Evolutionary conservation across 768 basidiomycete genomes (phyloP).

Genomic region (Termitomyces heimii): DNA sequence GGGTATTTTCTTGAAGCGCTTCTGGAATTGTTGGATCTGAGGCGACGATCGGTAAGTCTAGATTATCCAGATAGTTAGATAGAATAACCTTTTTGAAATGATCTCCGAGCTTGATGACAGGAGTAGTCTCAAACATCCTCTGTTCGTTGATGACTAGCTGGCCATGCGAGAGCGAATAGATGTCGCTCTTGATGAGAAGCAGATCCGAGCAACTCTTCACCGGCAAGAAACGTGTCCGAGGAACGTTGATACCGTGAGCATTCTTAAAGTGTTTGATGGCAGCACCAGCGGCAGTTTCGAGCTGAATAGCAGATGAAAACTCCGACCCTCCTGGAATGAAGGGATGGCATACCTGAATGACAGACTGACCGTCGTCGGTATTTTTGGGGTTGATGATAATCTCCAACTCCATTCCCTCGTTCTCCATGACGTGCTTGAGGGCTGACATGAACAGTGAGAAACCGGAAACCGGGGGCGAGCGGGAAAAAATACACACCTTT

Average conservation of each 20-base stretch:
- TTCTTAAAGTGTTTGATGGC: slow-evolving; percentile 92
- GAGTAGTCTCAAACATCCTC: slow-evolving; percentile 81
- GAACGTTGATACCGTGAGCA: slow-evolving; percentile 92
- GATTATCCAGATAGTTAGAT: not conserved
- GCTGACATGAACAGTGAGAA: slow-evolving; percentile 33
- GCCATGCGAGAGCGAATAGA: slow-evolving; percentile 88
- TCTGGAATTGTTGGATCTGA: slow-evolving; percentile 84
- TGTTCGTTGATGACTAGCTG: slow-evolving; percentile 79
- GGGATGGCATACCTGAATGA: slow-evolving; percentile 56
- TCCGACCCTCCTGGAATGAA: not conserved
- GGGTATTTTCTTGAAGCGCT: slow-evolving; percentile 93
- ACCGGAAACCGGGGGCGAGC: not conserved
- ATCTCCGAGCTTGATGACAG: slow-evolving; percentile 96
- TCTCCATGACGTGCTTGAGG: slow-evolving; percentile 86
- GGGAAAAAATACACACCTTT: slow-evolving; percentile 47
- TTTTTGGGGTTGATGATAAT: slow-evolving; percentile 93
- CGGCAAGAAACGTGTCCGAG: slow-evolving; percentile 89
- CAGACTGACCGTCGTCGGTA: slow-evolving; percentile 79
- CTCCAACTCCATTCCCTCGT: slow-evolving; percentile 83
- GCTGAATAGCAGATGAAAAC: slow-evolving; percentile 25
- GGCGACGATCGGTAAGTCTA: not conserved
- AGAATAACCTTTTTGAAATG: slow-evolving; percentile 85
- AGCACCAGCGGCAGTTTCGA: slow-evolving; percentile 90
- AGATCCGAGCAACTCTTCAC: slow-evolving; percentile 87
- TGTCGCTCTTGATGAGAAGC: slow-evolving; percentile 85